Evolutionary conservation across 352 stramenopile genomes (phyloP).

Genomic region (Thraustochytrium sp.): DNA sequence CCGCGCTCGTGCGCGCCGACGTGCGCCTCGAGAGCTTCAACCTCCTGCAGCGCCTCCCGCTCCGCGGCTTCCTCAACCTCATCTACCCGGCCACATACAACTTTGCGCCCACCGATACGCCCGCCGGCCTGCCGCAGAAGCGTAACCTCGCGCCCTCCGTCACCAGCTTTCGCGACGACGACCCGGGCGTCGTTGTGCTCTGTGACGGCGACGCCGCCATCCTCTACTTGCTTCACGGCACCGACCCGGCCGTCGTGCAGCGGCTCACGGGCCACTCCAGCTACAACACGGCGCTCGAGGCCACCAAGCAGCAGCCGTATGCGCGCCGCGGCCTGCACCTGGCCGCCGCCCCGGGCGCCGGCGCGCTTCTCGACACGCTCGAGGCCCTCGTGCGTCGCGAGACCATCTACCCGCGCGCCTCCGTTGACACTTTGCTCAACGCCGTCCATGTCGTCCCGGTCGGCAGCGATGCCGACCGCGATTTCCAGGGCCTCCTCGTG

Average conservation of each 20-base stretch:
- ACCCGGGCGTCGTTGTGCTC: neutral
- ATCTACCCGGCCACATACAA: constrained; percentile 14
- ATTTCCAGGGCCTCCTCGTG: neutral
- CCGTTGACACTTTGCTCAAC: neutral
- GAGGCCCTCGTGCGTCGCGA: neutral
- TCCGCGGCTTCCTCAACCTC: neutral
- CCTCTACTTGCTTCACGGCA: neutral
- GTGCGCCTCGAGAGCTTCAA: constrained; percentile 1
- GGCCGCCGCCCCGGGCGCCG: neutral
- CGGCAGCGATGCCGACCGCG: neutral
- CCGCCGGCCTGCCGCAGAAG: neutral
- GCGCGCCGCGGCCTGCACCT: neutral
- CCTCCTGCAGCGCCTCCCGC: neutral
- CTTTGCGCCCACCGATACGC: neutral
- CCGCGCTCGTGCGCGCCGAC: constrained; percentile 8
- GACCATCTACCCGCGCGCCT: neutral
- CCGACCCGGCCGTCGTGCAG: neutral
- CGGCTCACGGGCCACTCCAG: neutral
- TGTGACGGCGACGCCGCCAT: neutral
- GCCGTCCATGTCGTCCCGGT: neutral
- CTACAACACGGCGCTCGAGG: neutral
- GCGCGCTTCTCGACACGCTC: neutral
- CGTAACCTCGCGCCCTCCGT: neutral
- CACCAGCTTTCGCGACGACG: neutral
- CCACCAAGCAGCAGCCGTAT: neutral